Conservation (phyloP, 2,329 filamentous ascomycete species). For the Fusarium nanum region DNA sequence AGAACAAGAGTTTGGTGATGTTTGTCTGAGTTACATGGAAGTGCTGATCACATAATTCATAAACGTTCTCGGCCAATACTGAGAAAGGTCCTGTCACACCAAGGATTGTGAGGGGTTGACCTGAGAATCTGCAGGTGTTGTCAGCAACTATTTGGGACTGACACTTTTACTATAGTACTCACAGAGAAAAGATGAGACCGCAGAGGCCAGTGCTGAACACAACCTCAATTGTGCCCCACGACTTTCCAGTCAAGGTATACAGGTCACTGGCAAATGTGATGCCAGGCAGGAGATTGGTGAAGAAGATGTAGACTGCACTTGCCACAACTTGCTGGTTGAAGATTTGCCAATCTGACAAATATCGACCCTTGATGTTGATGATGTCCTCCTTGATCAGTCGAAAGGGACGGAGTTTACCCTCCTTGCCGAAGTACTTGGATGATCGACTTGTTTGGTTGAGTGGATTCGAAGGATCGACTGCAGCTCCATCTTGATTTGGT, state of each 20-base stretch:
- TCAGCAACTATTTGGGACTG: not conserved
- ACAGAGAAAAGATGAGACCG: conserved; percentile 71
- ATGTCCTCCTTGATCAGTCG: conserved; percentile 64
- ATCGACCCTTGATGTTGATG: conserved; percentile 59
- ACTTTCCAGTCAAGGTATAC: conserved; percentile 69
- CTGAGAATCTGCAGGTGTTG: conserved; percentile 56
- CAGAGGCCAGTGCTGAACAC: conserved; percentile 74
- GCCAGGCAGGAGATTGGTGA: conserved; percentile 73
- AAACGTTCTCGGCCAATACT: conserved; percentile 74
- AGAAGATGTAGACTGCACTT: conserved; percentile 74
- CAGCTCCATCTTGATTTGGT: conserved; percentile 6
- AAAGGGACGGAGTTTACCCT: conserved; percentile 62
- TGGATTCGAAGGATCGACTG: not conserved
- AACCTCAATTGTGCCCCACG: conserved; percentile 75
- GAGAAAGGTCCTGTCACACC: conserved; percentile 75
- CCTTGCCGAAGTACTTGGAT: conserved; percentile 48
- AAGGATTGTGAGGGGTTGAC: conserved; percentile 73
- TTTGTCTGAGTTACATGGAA: conserved; percentile 59
- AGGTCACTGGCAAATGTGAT: conserved; percentile 76
- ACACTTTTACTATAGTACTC: conserved; percentile 37
- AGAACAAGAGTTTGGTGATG: not conserved
- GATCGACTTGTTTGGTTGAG: not conserved
- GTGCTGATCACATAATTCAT: conserved; percentile 64
- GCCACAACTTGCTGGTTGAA: conserved; percentile 74
- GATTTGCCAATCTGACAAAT: conserved; percentile 64